phyloP scores from a whole-genome alignment of 345 rosid genomes.

The Populus euphratica region DNA sequence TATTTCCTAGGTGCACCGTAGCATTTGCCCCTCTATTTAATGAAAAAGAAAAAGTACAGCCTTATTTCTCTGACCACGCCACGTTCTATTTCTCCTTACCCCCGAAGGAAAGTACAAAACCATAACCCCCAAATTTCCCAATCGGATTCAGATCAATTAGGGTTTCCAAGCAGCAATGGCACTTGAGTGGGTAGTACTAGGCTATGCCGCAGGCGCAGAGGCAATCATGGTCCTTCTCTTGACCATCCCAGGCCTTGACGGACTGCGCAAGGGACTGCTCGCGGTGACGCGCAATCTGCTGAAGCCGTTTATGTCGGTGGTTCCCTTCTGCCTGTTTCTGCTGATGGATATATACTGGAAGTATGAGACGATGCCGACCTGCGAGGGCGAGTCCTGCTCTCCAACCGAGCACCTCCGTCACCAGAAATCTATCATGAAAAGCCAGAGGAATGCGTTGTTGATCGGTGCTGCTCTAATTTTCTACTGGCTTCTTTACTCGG shows the following conservation, averaged over 20 bases:
- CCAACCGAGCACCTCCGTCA: constrained; percentile 31
- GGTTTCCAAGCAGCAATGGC: constrained; percentile 15
- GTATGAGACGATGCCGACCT: constrained; percentile 31
- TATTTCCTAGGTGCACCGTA: no score
- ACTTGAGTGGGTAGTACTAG: constrained; percentile 31
- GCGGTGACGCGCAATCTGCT: constrained; percentile 35
- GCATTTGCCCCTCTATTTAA: not conserved
- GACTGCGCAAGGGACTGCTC: constrained; percentile 24
- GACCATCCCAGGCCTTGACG: constrained; percentile 34
- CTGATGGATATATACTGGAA: constrained; percentile 38
- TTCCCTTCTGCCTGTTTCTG: constrained; percentile 31
- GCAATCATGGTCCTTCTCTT: constrained; percentile 37
- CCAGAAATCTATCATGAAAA: constrained; percentile 36
- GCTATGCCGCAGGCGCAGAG: constrained; percentile 34
- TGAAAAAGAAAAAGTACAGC: no score
- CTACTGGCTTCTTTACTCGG: constrained; percentile 33
- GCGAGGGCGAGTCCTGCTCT: constrained; percentile 23
- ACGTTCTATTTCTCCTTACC: no score
- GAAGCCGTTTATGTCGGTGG: constrained; percentile 34
- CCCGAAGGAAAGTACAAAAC: not conserved
- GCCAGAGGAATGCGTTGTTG: constrained; percentile 36
- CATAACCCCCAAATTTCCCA: not conserved
- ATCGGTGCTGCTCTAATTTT: constrained; percentile 27
- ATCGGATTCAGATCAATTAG: constrained; percentile 12
- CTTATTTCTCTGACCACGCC: no score